Percentiles rank a stretch among this genome's conserved stretches.
Evolutionary conservation across 495 filamentous ascomycete species (phyloP).

Genomic region (Diplogelasinospora grovesii): DNA sequence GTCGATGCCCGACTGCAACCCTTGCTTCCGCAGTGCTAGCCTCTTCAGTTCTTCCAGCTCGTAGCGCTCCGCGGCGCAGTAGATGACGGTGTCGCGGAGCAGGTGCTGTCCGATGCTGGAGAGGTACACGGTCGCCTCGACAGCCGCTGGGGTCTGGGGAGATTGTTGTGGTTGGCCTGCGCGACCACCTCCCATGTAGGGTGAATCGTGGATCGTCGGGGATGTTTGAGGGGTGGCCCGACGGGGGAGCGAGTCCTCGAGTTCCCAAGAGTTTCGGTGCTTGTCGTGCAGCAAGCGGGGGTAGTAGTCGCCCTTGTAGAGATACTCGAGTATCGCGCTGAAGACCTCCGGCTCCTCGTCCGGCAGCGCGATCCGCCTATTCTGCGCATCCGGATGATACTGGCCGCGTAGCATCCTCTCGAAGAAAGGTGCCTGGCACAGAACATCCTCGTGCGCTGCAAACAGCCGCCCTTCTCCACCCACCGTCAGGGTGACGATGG

Average conservation of each 20-base stretch:
- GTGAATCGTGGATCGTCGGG: constrained; percentile 33
- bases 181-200: constrained; percentile 44
- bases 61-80: constrained; percentile 83
- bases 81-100: constrained; percentile 84
- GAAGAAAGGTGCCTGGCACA: constrained; percentile 79
- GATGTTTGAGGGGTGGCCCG: constrained; percentile 25
- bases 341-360: constrained; percentile 86
- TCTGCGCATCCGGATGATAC: constrained; percentile 53
- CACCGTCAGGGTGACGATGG: constrained; percentile 78
- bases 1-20: constrained; percentile 76
- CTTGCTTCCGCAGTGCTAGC: constrained; percentile 86
- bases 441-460: constrained; percentile 83
- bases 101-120: constrained; percentile 60
- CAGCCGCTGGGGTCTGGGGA: constrained; percentile 39
- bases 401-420: constrained; percentile 51
- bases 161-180: constrained; percentile 35
- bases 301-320: constrained; percentile 93
- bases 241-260: constrained; percentile 52
- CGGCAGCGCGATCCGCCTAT: constrained; percentile 69
- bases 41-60: constrained; percentile 80
- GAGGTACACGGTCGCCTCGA: constrained; percentile 67
- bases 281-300: constrained; percentile 67
- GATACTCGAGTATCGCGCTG: constrained; percentile 83
- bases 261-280: constrained; percentile 60
- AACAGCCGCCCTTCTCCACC: constrained; percentile 79